Conservation (phyloP, 1,139 yeast genomes). For the Yamadazyma taylorii region DNA sequence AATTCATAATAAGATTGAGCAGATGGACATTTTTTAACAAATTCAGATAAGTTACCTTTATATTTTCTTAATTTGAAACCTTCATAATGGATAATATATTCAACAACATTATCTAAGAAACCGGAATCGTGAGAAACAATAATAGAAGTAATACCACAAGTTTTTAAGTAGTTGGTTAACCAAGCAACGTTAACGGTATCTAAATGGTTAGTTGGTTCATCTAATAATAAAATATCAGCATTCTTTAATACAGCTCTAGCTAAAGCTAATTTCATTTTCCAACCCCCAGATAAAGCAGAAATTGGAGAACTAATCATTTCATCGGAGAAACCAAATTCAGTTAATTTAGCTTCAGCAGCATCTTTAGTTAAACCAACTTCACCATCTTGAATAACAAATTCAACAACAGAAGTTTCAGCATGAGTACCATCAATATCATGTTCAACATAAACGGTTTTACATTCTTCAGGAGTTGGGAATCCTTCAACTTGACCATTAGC, state of each 20-base stretch:
- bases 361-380: slow-evolving; percentile 75
- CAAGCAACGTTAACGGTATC: slow-evolving; percentile 99
- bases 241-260: slow-evolving; percentile 99
- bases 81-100: slow-evolving; percentile 99
- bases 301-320: slow-evolving; percentile 92
- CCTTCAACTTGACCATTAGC: slow-evolving; percentile 99
- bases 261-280: slow-evolving; percentile 99
- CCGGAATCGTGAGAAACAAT: slow-evolving; percentile 99
- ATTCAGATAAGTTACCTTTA: slow-evolving; percentile 99
- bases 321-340: slow-evolving; percentile 88
- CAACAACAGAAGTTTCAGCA: slow-evolving; percentile 91
- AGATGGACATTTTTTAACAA: slow-evolving; percentile 97
- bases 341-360: slow-evolving; percentile 69
- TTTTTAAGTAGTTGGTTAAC: slow-evolving; percentile 98
- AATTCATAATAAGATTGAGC: slow-evolving; percentile 98
- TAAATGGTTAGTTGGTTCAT: slow-evolving; percentile 99
- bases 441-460: slow-evolving; percentile 98
- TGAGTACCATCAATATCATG: slow-evolving; percentile 99
- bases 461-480: slow-evolving; percentile 98
- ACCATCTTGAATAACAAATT: slow-evolving; percentile 82
- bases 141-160: slow-evolving; percentile 97
- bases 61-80: slow-evolving; percentile 99
- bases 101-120: slow-evolving; percentile 96
- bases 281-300: slow-evolving; percentile 98
- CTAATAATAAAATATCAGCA: slow-evolving; percentile 96